Percentiles rank a stretch among this genome's conserved stretches.
Conservation (phyloP, 202 grass and related monocot species). For the Panicum virgatum region DNA sequence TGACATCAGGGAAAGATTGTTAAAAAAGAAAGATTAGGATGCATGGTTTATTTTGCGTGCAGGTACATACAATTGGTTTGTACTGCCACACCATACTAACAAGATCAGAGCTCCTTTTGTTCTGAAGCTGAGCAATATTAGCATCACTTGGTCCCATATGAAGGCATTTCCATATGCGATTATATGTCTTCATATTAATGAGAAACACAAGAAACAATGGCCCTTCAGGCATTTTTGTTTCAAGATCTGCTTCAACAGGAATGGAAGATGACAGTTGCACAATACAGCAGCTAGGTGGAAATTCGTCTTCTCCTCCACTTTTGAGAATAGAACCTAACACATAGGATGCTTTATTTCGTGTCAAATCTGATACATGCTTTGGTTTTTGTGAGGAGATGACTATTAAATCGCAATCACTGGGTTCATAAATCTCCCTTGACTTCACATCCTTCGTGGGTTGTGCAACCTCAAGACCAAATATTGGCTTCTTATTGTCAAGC, state of each 20-base stretch:
- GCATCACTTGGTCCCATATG: not conserved
- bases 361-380: slow-evolving; percentile 36
- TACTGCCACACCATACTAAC: slow-evolving; percentile 24
- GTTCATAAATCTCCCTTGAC: slow-evolving; percentile 30
- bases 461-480: slow-evolving; percentile 24
- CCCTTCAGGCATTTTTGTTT: not conserved
- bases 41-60: not conserved
- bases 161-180: slow-evolving; percentile 38
- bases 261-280: slow-evolving; percentile 14
- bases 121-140: not conserved
- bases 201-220: slow-evolving; percentile 41
- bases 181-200: slow-evolving; percentile 47
- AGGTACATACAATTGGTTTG: slow-evolving; percentile 25
- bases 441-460: slow-evolving; percentile 11
- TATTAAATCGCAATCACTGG: slow-evolving; percentile 28
- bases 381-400: slow-evolving; percentile 18
- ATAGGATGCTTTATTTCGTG: slow-evolving; percentile 8
- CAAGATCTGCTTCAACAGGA: slow-evolving; percentile 2
- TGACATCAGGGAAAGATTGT: not conserved
- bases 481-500: not conserved
- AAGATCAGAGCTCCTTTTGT: not conserved
- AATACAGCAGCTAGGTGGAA: slow-evolving; percentile 26
- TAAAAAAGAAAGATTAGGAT: not conserved
- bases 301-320: slow-evolving; percentile 12
- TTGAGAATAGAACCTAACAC: slow-evolving; percentile 18